Evolutionary conservation across 1,139 yeast species (phyloP), one percentile per base, ranked within the genome.

Genomic region (Taiozyma onychis): DNA sequence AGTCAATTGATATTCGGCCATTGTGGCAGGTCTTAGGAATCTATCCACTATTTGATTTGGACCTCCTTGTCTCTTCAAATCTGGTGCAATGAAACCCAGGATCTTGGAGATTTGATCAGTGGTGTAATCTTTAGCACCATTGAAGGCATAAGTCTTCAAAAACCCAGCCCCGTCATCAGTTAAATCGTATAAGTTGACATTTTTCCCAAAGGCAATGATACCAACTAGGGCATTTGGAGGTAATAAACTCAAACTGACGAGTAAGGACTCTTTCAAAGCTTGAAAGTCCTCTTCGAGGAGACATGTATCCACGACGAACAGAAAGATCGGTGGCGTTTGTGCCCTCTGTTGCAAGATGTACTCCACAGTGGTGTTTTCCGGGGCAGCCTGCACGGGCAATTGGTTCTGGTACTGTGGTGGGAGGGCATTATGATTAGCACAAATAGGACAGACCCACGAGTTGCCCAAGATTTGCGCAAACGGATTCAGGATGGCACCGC

Each of bases 291-390:
- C 76, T 4, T 63, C 62, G 43, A 77, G 85, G 47, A 80, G 70
- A 57, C 88, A 80, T 0, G 85, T 75, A 65, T 86, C 95, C 28
- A 86, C 80, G n/a, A 85, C 81, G 58, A 75, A 83, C 37, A 84
- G 61, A 61, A 81, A 84, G 6, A 84, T 74, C 1, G 73, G 72
- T 0, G 83, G 80, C 30, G 48, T 49, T 1, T 66, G 67, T 3
- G 49, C 32, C 22, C 39, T 44, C 14, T 48, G 46, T 6, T 39
- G 28, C 43, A 85, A 70, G 10, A 73, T 62, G 60, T 84, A 86
- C 63, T 86, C 93, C 21, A 84, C 73, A 1, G 90, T 80, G 8
- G 83, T 65, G 41, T 71, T 68, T 35, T 68, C 70, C 0, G 79
- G 77, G 35, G 64, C 62, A 6, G 53, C 44, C 34, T 54, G 56